phyloP scores from a whole-genome alignment of 768 basidiomycete genomes.

The Clitopilus passeckerianus region DNA sequence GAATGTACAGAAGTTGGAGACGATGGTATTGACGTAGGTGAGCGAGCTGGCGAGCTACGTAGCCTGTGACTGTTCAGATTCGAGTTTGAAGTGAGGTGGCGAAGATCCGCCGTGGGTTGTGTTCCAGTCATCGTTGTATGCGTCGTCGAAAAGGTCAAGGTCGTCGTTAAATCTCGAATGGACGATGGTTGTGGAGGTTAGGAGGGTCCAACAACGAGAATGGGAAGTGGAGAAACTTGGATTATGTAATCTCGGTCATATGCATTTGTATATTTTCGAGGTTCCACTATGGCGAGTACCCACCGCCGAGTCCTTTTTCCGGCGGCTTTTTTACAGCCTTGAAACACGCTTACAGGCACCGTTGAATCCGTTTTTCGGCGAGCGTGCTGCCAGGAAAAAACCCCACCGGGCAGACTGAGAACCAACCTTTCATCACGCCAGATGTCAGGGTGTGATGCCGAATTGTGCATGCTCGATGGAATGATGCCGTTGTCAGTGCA shows the following conservation, averaged over 20 bases:
- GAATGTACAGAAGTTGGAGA: slow-evolving; percentile 79
- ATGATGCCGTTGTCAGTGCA: background rate
- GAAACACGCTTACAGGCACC: background rate
- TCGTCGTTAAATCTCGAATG: background rate
- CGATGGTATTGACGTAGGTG: slow-evolving; percentile 73
- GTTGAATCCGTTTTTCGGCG: no score
- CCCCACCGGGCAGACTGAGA: background rate
- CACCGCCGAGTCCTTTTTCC: background rate
- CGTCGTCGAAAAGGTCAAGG: background rate
- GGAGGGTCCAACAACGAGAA: background rate
- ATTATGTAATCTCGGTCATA: background rate
- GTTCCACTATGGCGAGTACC: background rate
- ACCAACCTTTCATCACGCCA: background rate
- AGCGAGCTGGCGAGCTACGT: slow-evolving; percentile 29
- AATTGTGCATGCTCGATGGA: background rate
- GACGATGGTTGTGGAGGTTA: background rate
- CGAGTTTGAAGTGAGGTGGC: background rate
- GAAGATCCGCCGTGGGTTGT: background rate
- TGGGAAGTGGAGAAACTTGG: background rate
- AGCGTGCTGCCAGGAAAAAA: no score
- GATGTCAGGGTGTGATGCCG: background rate
- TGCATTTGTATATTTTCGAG: background rate
- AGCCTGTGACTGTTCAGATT: background rate
- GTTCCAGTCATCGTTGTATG: background rate
- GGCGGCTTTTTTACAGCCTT: background rate